Percentiles rank a stretch among this genome's conserved stretches.
These are phyloP conservation scores for Rhizopogon vinicolor DNA, from an alignment of 768 basidiomycete species.

Conservation along the genomic window DNA sequence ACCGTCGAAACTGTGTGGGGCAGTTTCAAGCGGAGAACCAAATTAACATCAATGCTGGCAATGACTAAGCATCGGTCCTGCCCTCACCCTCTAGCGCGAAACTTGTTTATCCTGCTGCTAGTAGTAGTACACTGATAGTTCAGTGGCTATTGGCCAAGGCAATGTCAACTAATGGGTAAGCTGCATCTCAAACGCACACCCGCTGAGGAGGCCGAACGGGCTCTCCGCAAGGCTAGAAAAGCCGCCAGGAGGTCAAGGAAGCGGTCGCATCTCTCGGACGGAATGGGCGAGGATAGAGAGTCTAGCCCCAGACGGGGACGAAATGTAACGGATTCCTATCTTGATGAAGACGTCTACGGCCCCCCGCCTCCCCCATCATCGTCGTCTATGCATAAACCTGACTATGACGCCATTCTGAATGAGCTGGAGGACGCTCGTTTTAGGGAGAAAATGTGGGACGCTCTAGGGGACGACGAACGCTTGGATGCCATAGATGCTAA, in stretches of 20 bases:
- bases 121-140: not conserved
- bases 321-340: not conserved
- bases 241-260: constrained; percentile 48
- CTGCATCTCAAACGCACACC: constrained; percentile 61
- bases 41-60: not conserved
- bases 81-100: not conserved
- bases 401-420: constrained; percentile 45
- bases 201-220: constrained; percentile 48
- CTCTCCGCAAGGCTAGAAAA: constrained; percentile 37
- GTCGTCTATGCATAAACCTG: constrained; percentile 27
- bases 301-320: constrained; percentile 9
- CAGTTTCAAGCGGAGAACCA: constrained; percentile 1
- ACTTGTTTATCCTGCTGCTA: not conserved
- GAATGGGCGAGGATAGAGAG: constrained; percentile 3
- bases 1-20: not conserved
- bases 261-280: constrained; percentile 16
- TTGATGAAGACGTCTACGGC: constrained; percentile 17
- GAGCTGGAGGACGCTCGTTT: constrained; percentile 65
- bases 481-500: constrained; percentile 58
- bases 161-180: constrained; percentile 33
- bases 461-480: constrained; percentile 68
- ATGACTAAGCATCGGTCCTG: constrained; percentile 5
- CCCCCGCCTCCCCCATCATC: constrained; percentile 20
- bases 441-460: constrained; percentile 67
- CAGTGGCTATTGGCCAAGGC: not conserved